Conservation (phyloP, 352 stramenopile species). For the Globisporangium perplexum region DNA sequence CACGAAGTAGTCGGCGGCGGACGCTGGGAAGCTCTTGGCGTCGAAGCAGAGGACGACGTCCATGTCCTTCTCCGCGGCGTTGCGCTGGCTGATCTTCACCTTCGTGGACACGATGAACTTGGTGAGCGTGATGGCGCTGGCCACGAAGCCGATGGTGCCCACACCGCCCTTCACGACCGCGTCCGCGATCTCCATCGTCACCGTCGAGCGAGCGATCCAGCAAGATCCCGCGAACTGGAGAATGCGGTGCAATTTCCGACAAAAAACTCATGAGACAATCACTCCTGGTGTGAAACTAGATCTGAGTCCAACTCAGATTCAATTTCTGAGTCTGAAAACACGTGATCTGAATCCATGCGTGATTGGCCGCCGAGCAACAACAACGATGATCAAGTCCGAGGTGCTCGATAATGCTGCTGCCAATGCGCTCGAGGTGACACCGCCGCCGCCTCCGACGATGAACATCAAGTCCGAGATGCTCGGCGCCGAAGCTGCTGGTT, state of each 20-base stretch:
- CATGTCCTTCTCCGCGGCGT: conserved; percentile 50
- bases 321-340: not conserved
- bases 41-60: conserved; percentile 75
- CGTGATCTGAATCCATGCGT: no score
- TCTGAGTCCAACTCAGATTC: not conserved
- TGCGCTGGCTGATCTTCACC: conserved; percentile 53
- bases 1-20: conserved; percentile 62
- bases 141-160: conserved; percentile 61
- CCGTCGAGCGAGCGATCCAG: not conserved
- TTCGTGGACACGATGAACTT: conserved; percentile 77
- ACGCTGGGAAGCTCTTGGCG: conserved; percentile 39
- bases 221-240: no score
- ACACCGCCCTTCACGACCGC: conserved; percentile 65
- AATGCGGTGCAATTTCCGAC: not conserved
- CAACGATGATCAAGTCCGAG: no score
- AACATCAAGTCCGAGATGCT: not conserved
- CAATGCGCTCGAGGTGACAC: no score
- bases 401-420: no score
- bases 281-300: not conserved
- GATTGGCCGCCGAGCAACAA: no score
- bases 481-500: not conserved
- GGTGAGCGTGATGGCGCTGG: conserved; percentile 68
- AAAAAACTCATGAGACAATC: not conserved
- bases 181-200: conserved; percentile 53
- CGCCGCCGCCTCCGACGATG: not conserved